Conservation (phyloP, 2,329 filamentous ascomycete genomes). For the Basipetospora chlamydospora region DNA sequence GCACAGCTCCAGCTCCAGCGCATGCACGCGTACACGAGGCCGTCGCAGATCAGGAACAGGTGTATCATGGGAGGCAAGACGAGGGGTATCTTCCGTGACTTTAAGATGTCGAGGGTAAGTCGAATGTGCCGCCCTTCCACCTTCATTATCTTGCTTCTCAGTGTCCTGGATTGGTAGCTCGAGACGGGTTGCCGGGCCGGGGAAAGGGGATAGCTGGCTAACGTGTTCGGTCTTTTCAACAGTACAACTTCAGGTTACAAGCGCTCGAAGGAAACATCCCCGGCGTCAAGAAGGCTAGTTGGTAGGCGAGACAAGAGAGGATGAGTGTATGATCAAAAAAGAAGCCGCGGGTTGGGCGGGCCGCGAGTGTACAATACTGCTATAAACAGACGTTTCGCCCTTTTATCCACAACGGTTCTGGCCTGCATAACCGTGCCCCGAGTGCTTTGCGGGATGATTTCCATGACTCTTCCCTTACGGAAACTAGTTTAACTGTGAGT, state of each 20-base stretch:
- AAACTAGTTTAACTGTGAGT: no score
- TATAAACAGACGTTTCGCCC: no score
- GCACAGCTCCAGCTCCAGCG: constrained; percentile 85
- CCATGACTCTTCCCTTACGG: no score
- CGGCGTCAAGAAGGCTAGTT: constrained; percentile 90
- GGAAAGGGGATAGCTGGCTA: neutral
- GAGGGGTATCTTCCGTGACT: constrained; percentile 81
- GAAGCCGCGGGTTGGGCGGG: no score
- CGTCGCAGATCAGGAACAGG: constrained; percentile 86
- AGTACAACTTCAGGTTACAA: constrained; percentile 91
- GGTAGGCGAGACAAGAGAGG: constrained; percentile 45
- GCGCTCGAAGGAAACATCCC: constrained; percentile 75
- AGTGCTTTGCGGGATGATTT: no score
- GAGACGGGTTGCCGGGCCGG: neutral
- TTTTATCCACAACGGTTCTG: no score
- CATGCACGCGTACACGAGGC: constrained; percentile 91
- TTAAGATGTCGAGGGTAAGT: constrained; percentile 78
- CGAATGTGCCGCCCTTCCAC: no score
- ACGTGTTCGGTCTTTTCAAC: constrained; percentile 13
- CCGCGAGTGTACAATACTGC: no score
- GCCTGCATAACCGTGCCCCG: no score
- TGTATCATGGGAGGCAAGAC: constrained; percentile 87
- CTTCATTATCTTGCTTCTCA: neutral
- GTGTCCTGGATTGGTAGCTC: neutral
- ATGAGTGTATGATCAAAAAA: constrained; percentile 1